Evolutionary conservation across 805 yeast species (phyloP).

Genomic region (Torulaspora delbrueckii): DNA sequence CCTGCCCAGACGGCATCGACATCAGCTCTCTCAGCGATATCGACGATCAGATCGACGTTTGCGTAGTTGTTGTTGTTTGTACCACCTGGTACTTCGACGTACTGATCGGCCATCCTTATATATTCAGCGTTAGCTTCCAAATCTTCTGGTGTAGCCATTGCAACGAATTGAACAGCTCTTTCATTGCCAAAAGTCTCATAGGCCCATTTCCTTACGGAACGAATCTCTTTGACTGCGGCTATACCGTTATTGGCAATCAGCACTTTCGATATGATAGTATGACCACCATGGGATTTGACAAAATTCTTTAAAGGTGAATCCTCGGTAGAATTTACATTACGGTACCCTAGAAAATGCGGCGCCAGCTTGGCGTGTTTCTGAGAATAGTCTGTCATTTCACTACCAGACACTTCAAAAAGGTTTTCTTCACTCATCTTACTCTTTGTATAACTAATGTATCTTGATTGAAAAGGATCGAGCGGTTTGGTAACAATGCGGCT

Average conservation of each 20-base stretch:
- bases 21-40: constrained; percentile 91
- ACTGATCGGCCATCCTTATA: constrained; percentile 98
- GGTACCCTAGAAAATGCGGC: constrained; percentile 73
- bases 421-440: constrained; percentile 40
- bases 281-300: constrained; percentile 83
- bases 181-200: constrained; percentile 98
- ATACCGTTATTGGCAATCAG: constrained; percentile 98
- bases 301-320: constrained; percentile 77
- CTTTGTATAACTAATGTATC: constrained; percentile 1
- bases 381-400: constrained; percentile 26
- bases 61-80: constrained; percentile 98
- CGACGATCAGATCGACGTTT: constrained; percentile 94
- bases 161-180: constrained; percentile 87
- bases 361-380: constrained; percentile 46
- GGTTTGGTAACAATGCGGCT: constrained; percentile 3
- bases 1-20: constrained; percentile 99
- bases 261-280: constrained; percentile 83
- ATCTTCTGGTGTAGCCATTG: constrained; percentile 99
- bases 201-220: constrained; percentile 98
- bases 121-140: constrained; percentile 94
- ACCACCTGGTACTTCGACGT: constrained; percentile 98
- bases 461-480: background rate
- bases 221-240: constrained; percentile 97
- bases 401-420: constrained; percentile 36
- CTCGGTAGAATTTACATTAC: constrained; percentile 71